Evolutionary conservation across 1,284 basidiomycete genomes (phyloP), one percentile per base, ranked within the genome.

Genomic region (Nidula niveotomentosa): DNA sequence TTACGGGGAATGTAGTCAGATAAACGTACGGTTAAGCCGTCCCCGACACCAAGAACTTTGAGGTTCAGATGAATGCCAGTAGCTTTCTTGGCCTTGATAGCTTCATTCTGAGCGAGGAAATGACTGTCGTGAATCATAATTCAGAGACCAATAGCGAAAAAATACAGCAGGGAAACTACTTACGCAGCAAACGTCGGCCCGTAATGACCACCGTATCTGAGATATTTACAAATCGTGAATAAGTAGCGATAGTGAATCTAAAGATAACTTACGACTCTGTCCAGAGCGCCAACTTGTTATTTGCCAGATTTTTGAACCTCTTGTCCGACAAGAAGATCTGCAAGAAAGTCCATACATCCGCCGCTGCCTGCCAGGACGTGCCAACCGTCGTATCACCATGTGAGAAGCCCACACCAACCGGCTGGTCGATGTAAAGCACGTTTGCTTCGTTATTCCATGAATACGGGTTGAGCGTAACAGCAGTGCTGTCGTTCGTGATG

Each of bases 361-460:
- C 66, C 0, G 84, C 85, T 5, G 84, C 84, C 56, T 79, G 65
- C 51, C 77, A 71, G 6, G 82, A 81, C 4, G 79, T 84, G 9
- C 76, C 74, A 23, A 84, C 80, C 3, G 67, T 73, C 37, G 72
- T 62, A 7, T 70, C 70, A n/a, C 84, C 83, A 62, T 85, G 76
- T 0, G 84, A 85, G 69, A 84, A 87, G 15, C 84, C 85, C 35
- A 79, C 78, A 10, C 83, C 83, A 36, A 85, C 77, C 1, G 87
- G 87, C 64, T 89, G 72, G 50, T 74, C 72, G 48, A 74, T 73
- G 54, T 68, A 74, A 6, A 73, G 58, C 7, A 73, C 54, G 64
- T 89, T 85, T 6, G 81, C 78, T 48, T 81, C 73, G 57, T 80
- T 81, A 68, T 85, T 88, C 86, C 86, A 90, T 0, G 84, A 82